Evolutionary conservation across 495 filamentous ascomycete species (phyloP), one percentile per base, ranked within the genome.

Genomic region (Lepraria neglecta): DNA sequence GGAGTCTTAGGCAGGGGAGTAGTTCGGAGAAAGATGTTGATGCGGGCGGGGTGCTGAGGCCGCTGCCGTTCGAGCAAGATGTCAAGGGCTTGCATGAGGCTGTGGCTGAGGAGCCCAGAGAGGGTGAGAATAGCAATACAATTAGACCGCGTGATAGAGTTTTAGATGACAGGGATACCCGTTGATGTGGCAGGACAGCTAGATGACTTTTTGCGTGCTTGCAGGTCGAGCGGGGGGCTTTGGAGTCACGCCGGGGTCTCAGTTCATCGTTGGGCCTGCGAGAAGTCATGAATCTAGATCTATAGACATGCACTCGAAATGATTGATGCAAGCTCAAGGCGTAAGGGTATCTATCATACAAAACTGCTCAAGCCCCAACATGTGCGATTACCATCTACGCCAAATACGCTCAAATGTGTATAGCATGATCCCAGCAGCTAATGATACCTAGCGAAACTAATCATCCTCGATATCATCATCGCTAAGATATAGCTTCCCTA

Each of bases 381-480:
- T 24, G 24, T 7, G 9, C 7, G 35, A 12, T 38, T 38, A 38
- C 12, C 11, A 38, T 38, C 33, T n/a, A 38, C 33, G 33, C 33
- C 35, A 38, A 7, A 38, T 38, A 38, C 2, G 9, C 5, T 12
- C 35, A 12, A 38, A 6, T 6, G 33, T 17, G 14, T 6, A 6
- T 12, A 4, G n/a, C 30, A 15, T 28, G 43, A 28, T 10, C 12
- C 35, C 6, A 35, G 48, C 45, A 21, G n/a, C 6, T 4, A 21
- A 31, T 3, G 12, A 44, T 27, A 10, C 12, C 3, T n/a, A 30
- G 55, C 35, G 12, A 35, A 5, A 17, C 6, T 60, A 60, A 69
- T 87, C 83, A 75, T 97, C 92, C 73, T 91, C 90, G 73, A 98
- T 97, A 79, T 98, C 94, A 78, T 98, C 94, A 70, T 97, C 92